phyloP scores from a whole-genome alignment of 2,329 filamentous ascomycete species.

The Calcarisporium arbuscula region DNA sequence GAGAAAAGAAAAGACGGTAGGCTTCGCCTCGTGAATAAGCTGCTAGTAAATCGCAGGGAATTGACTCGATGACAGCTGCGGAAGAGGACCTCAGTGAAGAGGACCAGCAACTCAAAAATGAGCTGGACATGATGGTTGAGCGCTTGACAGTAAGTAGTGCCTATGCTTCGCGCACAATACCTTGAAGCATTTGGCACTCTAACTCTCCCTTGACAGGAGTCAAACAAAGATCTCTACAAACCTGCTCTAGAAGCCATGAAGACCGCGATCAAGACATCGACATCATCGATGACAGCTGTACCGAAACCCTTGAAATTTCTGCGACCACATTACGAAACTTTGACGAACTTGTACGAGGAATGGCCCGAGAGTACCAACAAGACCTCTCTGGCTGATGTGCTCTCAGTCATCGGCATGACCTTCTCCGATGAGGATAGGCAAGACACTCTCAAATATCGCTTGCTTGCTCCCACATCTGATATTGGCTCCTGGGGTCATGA shows the following conservation, averaged over 20 bases:
- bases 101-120: constrained; percentile 95
- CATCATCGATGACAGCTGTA: constrained; percentile 98
- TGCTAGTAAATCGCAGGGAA: neutral
- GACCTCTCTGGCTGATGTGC: constrained; percentile 84
- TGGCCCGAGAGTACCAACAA: constrained; percentile 84
- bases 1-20: constrained; percentile 54
- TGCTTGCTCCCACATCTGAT: constrained; percentile 84
- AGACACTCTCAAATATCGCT: constrained; percentile 92
- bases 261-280: constrained; percentile 97
- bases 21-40: constrained; percentile 14
- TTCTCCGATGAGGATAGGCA: constrained; percentile 94
- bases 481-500: constrained; percentile 98
- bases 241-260: constrained; percentile 94
- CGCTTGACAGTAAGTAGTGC: constrained; percentile 71
- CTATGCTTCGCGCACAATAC: neutral
- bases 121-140: constrained; percentile 97
- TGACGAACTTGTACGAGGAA: constrained; percentile 81
- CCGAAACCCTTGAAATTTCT: constrained; percentile 98
- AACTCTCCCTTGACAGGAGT: constrained; percentile 54
- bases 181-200: neutral
- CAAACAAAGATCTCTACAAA: constrained; percentile 81
- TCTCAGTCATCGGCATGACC: constrained; percentile 98
- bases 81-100: constrained; percentile 93
- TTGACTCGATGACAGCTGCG: constrained; percentile 21
- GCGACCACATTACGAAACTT: constrained; percentile 87